Conservation (phyloP, 2,329 filamentous ascomycete species). For the Neodidymelliopsis sp. region DNA sequence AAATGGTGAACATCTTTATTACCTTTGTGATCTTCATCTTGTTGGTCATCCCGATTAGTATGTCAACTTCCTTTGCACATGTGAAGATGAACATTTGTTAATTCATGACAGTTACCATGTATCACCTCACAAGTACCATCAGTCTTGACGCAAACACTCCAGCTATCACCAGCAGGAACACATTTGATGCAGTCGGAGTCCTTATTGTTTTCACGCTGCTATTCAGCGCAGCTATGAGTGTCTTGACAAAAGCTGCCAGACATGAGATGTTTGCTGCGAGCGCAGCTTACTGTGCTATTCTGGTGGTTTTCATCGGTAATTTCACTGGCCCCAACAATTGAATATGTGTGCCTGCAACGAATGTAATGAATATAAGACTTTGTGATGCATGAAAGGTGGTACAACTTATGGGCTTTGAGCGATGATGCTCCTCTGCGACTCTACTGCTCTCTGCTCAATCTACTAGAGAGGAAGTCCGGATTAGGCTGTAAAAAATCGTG, state of each 20-base stretch:
- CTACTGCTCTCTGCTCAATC: no score
- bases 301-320: slow-evolving; percentile 52
- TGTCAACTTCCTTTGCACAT: background rate
- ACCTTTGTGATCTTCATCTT: slow-evolving; percentile 54
- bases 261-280: slow-evolving; percentile 51
- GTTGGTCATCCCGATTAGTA: slow-evolving; percentile 49
- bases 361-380: slow-evolving; percentile 8
- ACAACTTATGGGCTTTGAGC: no score
- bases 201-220: slow-evolving; percentile 53
- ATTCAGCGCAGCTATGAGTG: slow-evolving; percentile 48
- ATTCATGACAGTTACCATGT: slow-evolving; percentile 46
- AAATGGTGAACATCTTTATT: slow-evolving; percentile 52
- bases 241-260: slow-evolving; percentile 46
- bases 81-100: background rate
- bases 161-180: slow-evolving; percentile 28
- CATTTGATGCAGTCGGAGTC: slow-evolving; percentile 52
- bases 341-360: no score
- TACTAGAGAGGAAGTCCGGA: no score
- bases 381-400: background rate
- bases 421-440: no score
- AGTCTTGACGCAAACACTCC: slow-evolving; percentile 17
- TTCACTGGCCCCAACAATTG: slow-evolving; percentile 47
- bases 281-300: slow-evolving; percentile 50
- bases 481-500: no score
- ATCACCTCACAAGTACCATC: slow-evolving; percentile 43